Evolutionary conservation across 306 rosid species (phyloP).

Genomic region (Cucurbita argyrosperma): DNA sequence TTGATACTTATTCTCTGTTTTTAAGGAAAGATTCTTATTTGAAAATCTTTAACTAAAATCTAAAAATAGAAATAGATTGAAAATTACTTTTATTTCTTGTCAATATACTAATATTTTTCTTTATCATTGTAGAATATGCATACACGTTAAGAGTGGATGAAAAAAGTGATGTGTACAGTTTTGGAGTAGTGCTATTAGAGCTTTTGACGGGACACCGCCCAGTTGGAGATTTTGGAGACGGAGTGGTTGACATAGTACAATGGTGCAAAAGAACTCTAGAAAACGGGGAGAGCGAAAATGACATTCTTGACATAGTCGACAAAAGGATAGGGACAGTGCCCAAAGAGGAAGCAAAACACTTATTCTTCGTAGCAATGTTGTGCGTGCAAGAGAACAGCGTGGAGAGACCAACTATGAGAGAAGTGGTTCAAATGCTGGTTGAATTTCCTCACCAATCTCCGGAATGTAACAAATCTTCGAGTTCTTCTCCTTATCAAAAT

Average conservation of each 20-base stretch:
- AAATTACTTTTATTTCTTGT: neutral
- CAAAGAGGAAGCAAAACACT: constrained; percentile 56
- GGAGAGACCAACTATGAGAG: constrained; percentile 83
- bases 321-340: constrained; percentile 25
- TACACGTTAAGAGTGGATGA: constrained; percentile 71
- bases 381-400: constrained; percentile 65
- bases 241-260: constrained; percentile 58
- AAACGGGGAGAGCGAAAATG: constrained; percentile 31
- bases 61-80: neutral
- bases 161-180: constrained; percentile 78
- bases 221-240: constrained; percentile 60
- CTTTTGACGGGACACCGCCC: constrained; percentile 60
- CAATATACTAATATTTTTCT: neutral
- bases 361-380: constrained; percentile 50
- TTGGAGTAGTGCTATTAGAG: constrained; percentile 58
- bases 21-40: neutral
- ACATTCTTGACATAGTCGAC: constrained; percentile 26
- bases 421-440: constrained; percentile 76
- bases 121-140: constrained; percentile 48
- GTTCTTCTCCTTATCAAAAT: constrained; percentile 11
- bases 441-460: constrained; percentile 34
- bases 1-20: no score
- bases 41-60: neutral
- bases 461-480: constrained; percentile 14
- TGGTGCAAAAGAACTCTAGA: constrained; percentile 45